Base-by-base conservation (phyloP, 805 yeast species). In the Kuraishia piskuri region DNA sequence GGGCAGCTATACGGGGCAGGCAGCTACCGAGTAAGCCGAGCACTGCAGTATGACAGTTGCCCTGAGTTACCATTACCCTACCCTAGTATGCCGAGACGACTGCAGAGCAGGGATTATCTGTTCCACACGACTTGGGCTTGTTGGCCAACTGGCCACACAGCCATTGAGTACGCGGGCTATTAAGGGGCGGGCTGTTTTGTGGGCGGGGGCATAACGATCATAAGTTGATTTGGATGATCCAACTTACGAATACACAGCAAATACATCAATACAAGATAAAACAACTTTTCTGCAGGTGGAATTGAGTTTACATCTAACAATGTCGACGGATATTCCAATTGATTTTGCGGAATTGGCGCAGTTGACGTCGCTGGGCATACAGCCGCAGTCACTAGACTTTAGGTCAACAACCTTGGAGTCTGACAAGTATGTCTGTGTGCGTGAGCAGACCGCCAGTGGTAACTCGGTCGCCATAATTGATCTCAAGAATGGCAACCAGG, bases 381-480 rank as follows among this genome's bases (percentile, higher is more conserved):
- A 84, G 67, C 91, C 87, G 56, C 78, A 81, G 61, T 84, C 92
- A 56, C 81, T 94, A 62, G 96, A 90, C 64, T 92, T 92, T 75
- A 85, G 90, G 74, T 85, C 97, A 46, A 90, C 97, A 55, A 94
- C 99, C 21, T 78, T 94, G 60, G 97, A 92, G 71, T 87, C 96
- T 55, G 98, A 92, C 70, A 84, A 79, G 66, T 94, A 85, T 72
- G 88, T 94, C 50, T 89, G 96, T 62, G 78, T 85, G 26, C 78
- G 96, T 64, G 92, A 86, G 66, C 69, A 80, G 31, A 63, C 72
- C 59, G 72, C 78, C 66, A 51, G 81, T 49, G 84, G 92, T 56
- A 91, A 90, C 71, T 79, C 94, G n/a, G 98, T 95, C 52, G 96
- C 96, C 48, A 94, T 94, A 63, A 82, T 94, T 57, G 95, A 94